A percentile compares a stretch with the other conserved stretches of the same genome.
Conservation (phyloP, 257 asterid genomes). For the Orobanche coerulescens region DNA sequence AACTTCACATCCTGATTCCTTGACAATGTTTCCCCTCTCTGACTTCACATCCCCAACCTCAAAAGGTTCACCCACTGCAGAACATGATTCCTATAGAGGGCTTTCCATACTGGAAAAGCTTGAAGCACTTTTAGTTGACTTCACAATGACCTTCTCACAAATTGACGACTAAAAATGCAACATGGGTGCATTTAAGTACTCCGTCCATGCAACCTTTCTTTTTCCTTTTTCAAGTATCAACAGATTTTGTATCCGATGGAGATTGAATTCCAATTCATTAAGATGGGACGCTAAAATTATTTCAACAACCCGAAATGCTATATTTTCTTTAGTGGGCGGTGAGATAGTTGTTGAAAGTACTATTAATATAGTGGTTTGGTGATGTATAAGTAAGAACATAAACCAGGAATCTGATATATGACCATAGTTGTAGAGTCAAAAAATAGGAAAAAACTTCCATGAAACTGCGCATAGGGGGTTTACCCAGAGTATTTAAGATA, state of each 20-base stretch:
- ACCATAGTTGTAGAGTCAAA: not conserved
- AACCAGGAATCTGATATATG: not conserved
- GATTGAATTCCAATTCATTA: not conserved
- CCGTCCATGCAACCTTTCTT: not conserved
- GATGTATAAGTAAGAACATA: not conserved
- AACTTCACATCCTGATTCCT: slow-evolving; percentile 2
- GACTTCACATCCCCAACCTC: not conserved
- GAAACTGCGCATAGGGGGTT: not conserved
- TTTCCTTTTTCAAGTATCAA: not conserved
- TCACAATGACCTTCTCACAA: not conserved
- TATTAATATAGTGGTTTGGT: not conserved
- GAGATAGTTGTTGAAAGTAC: not conserved
- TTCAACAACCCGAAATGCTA: not conserved
- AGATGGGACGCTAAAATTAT: not conserved
- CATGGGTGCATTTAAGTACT: not conserved
- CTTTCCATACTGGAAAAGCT: not conserved
- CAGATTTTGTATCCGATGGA: not conserved
- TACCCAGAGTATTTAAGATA: not conserved
- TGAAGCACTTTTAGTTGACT: not conserved
- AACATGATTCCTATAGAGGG: not conserved
- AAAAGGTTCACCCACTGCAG: not conserved
- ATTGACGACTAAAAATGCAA: not conserved
- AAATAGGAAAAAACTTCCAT: not conserved
- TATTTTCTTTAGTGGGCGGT: not conserved
- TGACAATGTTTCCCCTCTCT: not conserved